Base-by-base conservation (phyloP, 1,284 basidiomycete genomes). In the Pterulicium gracile region DNA sequence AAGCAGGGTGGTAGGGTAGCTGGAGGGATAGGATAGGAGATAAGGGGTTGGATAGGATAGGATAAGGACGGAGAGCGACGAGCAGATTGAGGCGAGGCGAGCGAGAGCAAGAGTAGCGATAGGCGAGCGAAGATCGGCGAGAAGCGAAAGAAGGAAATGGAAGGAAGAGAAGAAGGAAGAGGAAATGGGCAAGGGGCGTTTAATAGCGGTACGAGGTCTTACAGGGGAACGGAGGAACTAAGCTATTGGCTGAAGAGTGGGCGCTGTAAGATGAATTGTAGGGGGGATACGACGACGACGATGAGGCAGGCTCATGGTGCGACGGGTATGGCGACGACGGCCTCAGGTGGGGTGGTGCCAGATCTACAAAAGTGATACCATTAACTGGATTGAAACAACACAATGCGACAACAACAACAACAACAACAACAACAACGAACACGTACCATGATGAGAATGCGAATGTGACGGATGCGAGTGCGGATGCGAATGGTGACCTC, bases 131-230 rank as follows among this genome's bases (percentile, higher is more conserved):
- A n/a, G n/a, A n/a, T n/a, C n/a, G n/a, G n/a, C n/a, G n/a, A n/a
- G n/a, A n/a, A n/a, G n/a, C n/a, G n/a, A n/a, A n/a, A n/a, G n/a
- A n/a, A n/a, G n/a, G n/a, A n/a, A n/a, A n/a, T n/a, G n/a, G n/a
- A n/a, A n/a, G n/a, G n/a, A n/a, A n/a, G n/a, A n/a, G n/a, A n/a
- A n/a, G n/a, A n/a, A n/a, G n/a, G n/a, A n/a, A n/a, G n/a, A 59
- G 64, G 62, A 61, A 52, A 64, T 59, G 63, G 53, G 62, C n/a
- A n/a, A n/a, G n/a, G n/a, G n/a, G n/a, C n/a, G 19, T 67, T 77
- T 70, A 79, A 72, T 77, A 76, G 58, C 68, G 72, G 72, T 81
- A 82, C 77, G 73, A 63, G 56, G 63, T 75, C 80, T 82, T 82
- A 82, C 79, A 79, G 69, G 36, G 19, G 36, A 18, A 39, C 15